Base-by-base conservation (phyloP, 495 filamentous ascomycete genomes). In the Penicillium fimorum region DNA sequence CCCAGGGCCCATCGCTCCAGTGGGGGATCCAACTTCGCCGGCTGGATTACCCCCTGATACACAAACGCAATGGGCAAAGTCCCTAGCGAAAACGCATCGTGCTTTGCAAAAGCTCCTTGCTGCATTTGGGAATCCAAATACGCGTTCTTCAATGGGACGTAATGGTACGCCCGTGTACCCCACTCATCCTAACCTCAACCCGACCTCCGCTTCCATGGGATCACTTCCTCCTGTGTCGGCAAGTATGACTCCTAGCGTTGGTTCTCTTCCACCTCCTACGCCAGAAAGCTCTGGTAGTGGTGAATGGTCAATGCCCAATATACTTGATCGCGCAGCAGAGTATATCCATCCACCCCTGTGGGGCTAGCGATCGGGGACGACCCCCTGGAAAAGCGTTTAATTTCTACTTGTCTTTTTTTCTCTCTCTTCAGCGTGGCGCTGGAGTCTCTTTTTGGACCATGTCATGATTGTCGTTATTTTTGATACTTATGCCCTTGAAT, bases 341-440 rank as follows among this genome's bases (percentile, higher is more conserved):
- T 79, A 77, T 52, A 78, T 79, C 27, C 76, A 79, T 41, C 74
- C 76, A 18, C 75, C 76, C 5, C 60, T 79, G 22, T 78, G 76
- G 76, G 65, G 74, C 29, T 78, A 66, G 33, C n/a, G n/a, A 22
- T 32, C 2, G 30, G 15, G 18, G 9, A 13, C 27, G 25, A n/a
- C 18, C 3, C 27, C 45, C 15, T 30, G n/a, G 45, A 47, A 32
- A 47, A 47, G 27, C 45, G 45, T 32, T 47, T 32, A 32, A 17
- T 18, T 47, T 18, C 5, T 10, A 12, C 5, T 42, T 15, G 43
- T 42, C 38, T 40, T 41, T 12, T 49, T 56, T 22, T 35, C 0
- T 25, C 5, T 25, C 5, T 11, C 47, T 61, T 56, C 48, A 58
- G 59, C 59, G 55, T 38, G 55, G 55, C 38, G 38, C 40, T 24